Percentiles rank a stretch among this genome's conserved stretches.
Evolutionary conservation across 345 rosid species (phyloP).

Genomic region (Salix arbutifolia): DNA sequence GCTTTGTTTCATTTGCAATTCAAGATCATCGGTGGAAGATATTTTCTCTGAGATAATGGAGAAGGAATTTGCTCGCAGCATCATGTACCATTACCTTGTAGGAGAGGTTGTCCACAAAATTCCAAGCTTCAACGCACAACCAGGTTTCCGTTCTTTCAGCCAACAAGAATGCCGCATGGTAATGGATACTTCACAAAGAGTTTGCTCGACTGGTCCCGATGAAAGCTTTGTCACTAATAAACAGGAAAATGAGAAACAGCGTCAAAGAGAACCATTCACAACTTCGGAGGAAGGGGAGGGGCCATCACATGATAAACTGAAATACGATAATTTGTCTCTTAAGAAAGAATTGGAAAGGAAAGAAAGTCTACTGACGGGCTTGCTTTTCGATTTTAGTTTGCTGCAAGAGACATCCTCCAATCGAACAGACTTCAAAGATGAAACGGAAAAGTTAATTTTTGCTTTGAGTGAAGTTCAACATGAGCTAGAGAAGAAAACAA

Average conservation of each 20-base stretch:
- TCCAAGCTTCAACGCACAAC: constrained; percentile 27
- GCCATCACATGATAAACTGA: constrained; percentile 27
- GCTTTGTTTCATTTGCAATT: constrained; percentile 32
- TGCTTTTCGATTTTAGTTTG: constrained; percentile 85
- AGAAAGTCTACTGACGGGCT: constrained; percentile 66
- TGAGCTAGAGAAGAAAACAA: constrained; percentile 62
- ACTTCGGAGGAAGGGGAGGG: constrained; percentile 30
- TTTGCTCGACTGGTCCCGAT: constrained; percentile 15
- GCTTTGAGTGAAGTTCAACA: constrained; percentile 47
- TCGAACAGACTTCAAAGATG: constrained; percentile 62
- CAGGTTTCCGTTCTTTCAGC: constrained; percentile 11
- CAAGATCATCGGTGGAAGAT: constrained; percentile 55
- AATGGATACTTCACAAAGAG: constrained; percentile 9
- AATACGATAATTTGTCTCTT: constrained; percentile 49
- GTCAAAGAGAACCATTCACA: constrained; percentile 24
- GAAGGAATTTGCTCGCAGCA: constrained; percentile 51
- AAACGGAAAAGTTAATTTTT: constrained; percentile 52
- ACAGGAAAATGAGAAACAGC: constrained; percentile 20
- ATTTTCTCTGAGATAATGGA: constrained; percentile 45
- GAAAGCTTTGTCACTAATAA: constrained; percentile 12
- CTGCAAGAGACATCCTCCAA: constrained; percentile 84
- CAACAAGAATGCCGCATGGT: constrained; percentile 21
- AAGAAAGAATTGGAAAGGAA: constrained; percentile 74
- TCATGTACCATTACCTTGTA: constrained; percentile 45
- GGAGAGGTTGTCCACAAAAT: constrained; percentile 35